Base-by-base conservation (phyloP, 331 rosid species). In the Acacia concinna region DNA sequence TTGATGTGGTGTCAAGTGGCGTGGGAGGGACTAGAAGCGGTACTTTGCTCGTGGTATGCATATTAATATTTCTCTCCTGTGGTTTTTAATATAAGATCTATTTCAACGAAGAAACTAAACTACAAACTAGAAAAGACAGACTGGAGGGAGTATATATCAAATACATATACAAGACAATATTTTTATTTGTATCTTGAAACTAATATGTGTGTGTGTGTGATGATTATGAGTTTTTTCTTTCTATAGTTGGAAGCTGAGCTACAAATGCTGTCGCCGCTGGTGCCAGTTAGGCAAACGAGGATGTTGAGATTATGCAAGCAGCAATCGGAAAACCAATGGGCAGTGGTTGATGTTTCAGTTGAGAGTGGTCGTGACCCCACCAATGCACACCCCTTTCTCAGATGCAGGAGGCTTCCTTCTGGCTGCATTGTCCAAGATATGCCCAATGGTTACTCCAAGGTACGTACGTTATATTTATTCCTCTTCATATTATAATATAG, bases 381-480 rank as follows among this genome's bases (percentile, higher is more conserved):
- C 6, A 84, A 81, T 62, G 62, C 80, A 17, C 83, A 88, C 38
- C 71, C 91, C 9, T 88, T 83, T 78, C 34, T 81, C 65, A 69
- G 77, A 81, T 90, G 93, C 78, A 84, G 94, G 85, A 93, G 92
- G 86, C 97, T 93, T 82, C 99, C 99, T 44, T 96, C 99, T 3
- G 99, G 99, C 63, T 91, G 89, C 71, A 57, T 96, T 60, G 90
- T 96, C 81, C 95, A 93, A 73, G 99, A 96, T 83, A 86, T 96
- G 97, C 97, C 98, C 34, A 87, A 89, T 81, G 98, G 97, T 69
- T 89, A 79, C 90, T 93, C 99, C 81, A 93, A 93, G 95, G 99
- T 89, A 83, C 30, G 28, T 8, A 2, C 9, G 0, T 0, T 38
- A 3, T 9, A 0, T 2, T 0, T 10, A 13, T 3, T n/a, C n/a